These are phyloP conservation scores for Ottelia alismoides DNA, from an alignment of 106 monocot species.

Conservation along the genomic window DNA sequence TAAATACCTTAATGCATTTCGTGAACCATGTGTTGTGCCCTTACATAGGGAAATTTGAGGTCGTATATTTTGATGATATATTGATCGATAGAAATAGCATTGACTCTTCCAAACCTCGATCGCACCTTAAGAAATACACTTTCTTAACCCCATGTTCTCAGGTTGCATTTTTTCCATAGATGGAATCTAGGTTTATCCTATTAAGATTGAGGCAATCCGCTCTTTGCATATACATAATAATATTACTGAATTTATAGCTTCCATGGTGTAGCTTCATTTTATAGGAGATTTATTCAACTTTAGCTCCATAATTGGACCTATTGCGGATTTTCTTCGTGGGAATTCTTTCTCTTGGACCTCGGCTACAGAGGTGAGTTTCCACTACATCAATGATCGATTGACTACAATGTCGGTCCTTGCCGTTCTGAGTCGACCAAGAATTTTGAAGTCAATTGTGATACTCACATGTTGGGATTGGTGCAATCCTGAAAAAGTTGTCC, in stretches of 20 bases:
- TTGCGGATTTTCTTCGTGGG: not conserved
- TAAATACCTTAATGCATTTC: not conserved
- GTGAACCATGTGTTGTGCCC: constrained; percentile 1
- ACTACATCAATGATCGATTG: not conserved
- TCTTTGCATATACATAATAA: not conserved
- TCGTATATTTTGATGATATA: not conserved
- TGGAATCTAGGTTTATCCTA: not conserved
- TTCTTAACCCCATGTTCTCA: not conserved
- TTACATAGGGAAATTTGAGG: not conserved
- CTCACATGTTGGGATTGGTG: constrained; percentile 1
- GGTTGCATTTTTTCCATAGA: not conserved
- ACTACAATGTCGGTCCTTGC: not conserved
- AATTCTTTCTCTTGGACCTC: not conserved
- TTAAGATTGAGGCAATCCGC: not conserved
- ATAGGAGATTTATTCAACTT: constrained; percentile 6
- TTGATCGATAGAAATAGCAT: not conserved
- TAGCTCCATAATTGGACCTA: not conserved
- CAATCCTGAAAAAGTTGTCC: not conserved
- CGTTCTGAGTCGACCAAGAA: not conserved
- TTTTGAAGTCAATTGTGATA: constrained; percentile 2
- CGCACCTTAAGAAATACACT: constrained; percentile 1
- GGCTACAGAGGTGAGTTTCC: not conserved
- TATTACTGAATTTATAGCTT: constrained; percentile 1
- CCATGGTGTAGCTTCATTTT: constrained; percentile 8
- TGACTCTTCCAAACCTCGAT: not conserved